Percentiles rank a stretch among this genome's conserved stretches.
phyloP scores from a whole-genome alignment of 768 basidiomycete genomes.

The Gymnopilus junonius region DNA sequence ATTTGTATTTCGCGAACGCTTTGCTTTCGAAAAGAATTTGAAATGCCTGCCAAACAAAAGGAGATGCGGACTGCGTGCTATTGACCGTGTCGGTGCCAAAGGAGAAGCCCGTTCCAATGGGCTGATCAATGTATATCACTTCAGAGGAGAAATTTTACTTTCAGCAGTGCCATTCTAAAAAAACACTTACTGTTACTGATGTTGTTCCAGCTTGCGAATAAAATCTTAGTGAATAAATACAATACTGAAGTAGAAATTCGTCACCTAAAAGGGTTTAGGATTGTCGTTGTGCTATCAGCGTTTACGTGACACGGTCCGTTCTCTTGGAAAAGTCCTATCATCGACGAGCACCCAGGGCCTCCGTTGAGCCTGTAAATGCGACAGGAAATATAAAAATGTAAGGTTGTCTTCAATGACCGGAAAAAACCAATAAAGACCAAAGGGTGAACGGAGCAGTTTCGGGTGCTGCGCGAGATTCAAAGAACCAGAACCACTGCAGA shows the following conservation, averaged over 20 bases:
- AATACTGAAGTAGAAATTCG: background rate
- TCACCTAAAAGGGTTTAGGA: constrained; percentile 64
- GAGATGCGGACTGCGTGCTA: constrained; percentile 56
- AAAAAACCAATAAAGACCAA: constrained; percentile 50
- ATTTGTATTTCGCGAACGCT: constrained; percentile 53
- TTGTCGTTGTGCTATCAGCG: constrained; percentile 53
- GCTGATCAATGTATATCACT: constrained; percentile 78
- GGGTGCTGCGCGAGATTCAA: constrained; percentile 61
- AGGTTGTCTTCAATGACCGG: background rate
- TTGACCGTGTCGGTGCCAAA: constrained; percentile 60
- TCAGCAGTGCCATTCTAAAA: background rate
- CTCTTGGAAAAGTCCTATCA: constrained; percentile 75
- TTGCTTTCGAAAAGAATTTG: constrained; percentile 64
- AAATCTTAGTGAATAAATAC: background rate
- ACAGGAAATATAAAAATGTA: background rate
- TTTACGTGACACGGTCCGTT: constrained; percentile 71
- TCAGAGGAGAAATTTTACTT: background rate
- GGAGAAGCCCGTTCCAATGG: constrained; percentile 69
- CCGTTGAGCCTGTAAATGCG: constrained; percentile 50
- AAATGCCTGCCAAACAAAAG: constrained; percentile 64
- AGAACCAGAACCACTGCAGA: constrained; percentile 75
- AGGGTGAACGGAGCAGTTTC: constrained; percentile 69
- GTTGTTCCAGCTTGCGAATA: constrained; percentile 71
- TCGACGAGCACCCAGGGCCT: constrained; percentile 66
- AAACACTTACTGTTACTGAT: constrained; percentile 59